Evolutionary conservation across 139 green algal species (phyloP).

Genomic region (Spirogloea muscicola): DNA sequence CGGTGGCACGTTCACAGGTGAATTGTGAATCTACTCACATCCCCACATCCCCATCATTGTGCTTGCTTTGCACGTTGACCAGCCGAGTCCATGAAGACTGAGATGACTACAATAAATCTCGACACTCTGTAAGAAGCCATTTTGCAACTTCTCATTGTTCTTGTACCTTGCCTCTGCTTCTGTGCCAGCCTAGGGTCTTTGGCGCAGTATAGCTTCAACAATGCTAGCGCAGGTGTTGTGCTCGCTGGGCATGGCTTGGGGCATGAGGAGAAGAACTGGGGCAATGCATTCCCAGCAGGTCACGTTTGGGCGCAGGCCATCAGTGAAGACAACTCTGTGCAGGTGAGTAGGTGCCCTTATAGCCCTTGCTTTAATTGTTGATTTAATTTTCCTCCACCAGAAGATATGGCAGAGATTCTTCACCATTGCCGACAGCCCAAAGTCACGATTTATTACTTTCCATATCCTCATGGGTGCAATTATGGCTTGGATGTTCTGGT

Average conservation of each 20-base stretch:
- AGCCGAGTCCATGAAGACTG: not conserved
- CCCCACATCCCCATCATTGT: not conserved
- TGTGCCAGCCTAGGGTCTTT: not conserved
- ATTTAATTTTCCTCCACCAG: not conserved
- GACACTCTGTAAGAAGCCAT: not conserved
- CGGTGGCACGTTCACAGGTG: conserved; percentile 8
- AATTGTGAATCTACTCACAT: not conserved
- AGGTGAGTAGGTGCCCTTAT: conserved; percentile 9
- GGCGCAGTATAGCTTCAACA: not conserved
- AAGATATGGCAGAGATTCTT: not conserved
- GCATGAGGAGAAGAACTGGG: conserved; percentile 29
- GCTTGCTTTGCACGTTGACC: not conserved
- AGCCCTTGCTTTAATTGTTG: not conserved
- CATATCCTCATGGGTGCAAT: not conserved
- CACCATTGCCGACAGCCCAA: too few relatives aligned
- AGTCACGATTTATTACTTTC: not conserved
- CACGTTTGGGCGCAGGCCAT: conserved; percentile 12
- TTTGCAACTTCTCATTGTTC: not conserved
- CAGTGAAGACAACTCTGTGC: not conserved
- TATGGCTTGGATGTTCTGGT: not conserved
- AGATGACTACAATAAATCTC: not conserved
- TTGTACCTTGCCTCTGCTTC: not conserved
- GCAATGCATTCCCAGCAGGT: not conserved
- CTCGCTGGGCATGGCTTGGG: not conserved
- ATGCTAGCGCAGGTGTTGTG: not conserved